Conservation (phyloP, 768 basidiomycete genomes). For the Lactifluus piperatus region DNA sequence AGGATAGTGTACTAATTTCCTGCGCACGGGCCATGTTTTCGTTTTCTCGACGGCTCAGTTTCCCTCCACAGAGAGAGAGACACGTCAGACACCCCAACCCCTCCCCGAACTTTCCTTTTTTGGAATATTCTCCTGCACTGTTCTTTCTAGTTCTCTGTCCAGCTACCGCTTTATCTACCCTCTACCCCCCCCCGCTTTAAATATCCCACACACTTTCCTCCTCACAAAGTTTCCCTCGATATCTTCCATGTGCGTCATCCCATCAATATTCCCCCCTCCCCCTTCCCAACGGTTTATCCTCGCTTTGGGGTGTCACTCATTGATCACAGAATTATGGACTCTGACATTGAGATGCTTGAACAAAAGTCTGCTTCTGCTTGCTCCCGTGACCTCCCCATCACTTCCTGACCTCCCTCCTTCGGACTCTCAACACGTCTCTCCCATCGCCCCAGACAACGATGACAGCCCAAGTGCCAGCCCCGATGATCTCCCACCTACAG, state of each 20-base stretch:
- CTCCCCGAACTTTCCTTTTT: conserved; percentile 27
- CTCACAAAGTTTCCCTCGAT: neutral
- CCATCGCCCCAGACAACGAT: conserved; percentile 5
- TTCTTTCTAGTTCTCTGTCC: neutral
- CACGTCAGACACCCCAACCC: no score
- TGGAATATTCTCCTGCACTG: conserved; percentile 23
- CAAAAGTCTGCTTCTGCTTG: neutral
- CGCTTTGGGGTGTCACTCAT: no score
- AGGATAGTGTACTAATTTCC: conserved; percentile 17
- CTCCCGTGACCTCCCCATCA: conserved; percentile 4
- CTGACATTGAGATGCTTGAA: conserved; percentile 14
- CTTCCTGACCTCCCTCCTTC: conserved; percentile 5
- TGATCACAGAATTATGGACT: neutral
- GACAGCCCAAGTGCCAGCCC: conserved; percentile 16
- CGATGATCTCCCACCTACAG: conserved; percentile 21
- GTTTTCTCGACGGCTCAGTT: neutral
- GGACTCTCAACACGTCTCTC: conserved; percentile 4
- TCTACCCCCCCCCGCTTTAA: neutral
- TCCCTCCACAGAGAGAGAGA: no score
- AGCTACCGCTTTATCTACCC: no score
- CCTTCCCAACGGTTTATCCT: no score
- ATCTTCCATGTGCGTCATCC: neutral
- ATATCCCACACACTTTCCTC: no score
- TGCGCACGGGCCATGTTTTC: conserved; percentile 20
- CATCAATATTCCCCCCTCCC: neutral